Conservation (phyloP, 768 basidiomycete species). For the Mycena filopes region DNA sequence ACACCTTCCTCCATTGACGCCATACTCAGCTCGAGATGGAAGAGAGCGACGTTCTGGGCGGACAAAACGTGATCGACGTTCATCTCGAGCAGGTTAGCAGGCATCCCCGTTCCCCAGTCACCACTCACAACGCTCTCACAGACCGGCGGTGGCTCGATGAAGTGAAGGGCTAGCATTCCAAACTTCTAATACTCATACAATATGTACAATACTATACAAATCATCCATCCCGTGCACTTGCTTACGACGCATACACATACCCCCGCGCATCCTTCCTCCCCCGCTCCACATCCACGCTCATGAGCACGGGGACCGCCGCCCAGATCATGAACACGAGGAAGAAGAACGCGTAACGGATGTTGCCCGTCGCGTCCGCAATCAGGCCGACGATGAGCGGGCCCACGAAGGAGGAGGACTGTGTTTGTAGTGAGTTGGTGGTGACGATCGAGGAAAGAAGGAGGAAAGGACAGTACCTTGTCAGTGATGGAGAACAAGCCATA, state of each 20-base stretch:
- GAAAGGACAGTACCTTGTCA: constrained; percentile 68
- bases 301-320: constrained; percentile 81
- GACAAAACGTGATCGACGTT: constrained; percentile 8
- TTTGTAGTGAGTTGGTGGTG: not conserved
- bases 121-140: too few species aligned
- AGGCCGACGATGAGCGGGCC: constrained; percentile 91
- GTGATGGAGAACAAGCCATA: constrained; percentile 91
- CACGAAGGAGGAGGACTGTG: constrained; percentile 88
- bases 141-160: not conserved
- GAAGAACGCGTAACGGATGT: constrained; percentile 92
- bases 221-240: too few species aligned
- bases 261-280: constrained; percentile 66
- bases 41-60: not conserved
- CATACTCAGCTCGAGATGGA: constrained; percentile 20
- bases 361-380: constrained; percentile 89
- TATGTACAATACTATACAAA: too few species aligned
- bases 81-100: constrained; percentile 10
- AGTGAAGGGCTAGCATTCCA: too few species aligned
- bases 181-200: too few species aligned
- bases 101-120: not conserved
- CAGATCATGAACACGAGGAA: constrained; percentile 88
- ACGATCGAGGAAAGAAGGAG: not conserved
- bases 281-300: constrained; percentile 72
- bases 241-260: too few species aligned
- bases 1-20: too few species aligned